Conservation (phyloP, 2,329 filamentous ascomycete genomes). For the Ustulina deusta region DNA sequence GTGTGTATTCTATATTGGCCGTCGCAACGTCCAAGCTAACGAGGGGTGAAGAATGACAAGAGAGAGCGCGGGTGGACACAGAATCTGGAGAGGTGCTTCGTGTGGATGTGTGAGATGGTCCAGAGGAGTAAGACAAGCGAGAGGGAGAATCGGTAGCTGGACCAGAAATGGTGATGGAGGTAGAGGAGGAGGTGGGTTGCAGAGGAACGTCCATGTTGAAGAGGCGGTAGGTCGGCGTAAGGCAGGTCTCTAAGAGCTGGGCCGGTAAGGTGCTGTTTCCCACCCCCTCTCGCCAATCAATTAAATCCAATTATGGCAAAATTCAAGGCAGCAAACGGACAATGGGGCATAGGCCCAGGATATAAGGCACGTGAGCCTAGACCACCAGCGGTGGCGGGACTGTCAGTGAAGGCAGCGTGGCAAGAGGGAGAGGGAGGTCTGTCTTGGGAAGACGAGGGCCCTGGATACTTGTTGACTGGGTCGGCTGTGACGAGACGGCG, state of each 20-base stretch:
- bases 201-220: slow-evolving; percentile 47
- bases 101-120: slow-evolving; percentile 46
- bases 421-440: slow-evolving; percentile 19
- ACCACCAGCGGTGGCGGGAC: slow-evolving; percentile 23
- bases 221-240: slow-evolving; percentile 21
- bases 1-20: slow-evolving; percentile 41
- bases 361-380: slow-evolving; percentile 43
- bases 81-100: slow-evolving; percentile 47
- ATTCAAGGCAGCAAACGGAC: slow-evolving; percentile 50
- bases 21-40: slow-evolving; percentile 41
- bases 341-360: slow-evolving; percentile 44
- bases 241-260: slow-evolving; percentile 21
- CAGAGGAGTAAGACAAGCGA: slow-evolving; percentile 49
- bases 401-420: slow-evolving; percentile 31
- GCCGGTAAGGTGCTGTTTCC: slow-evolving; percentile 28
- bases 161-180: slow-evolving; percentile 37
- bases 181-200: slow-evolving; percentile 37
- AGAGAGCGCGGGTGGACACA: slow-evolving; percentile 18
- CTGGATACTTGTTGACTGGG: not conserved
- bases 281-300: slow-evolving; percentile 35
- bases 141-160: slow-evolving; percentile 45
- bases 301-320: slow-evolving; percentile 37
- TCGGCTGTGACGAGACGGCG: not conserved
- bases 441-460: not conserved
- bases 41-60: slow-evolving; percentile 42